Conservation (phyloP, 225 moss, liverwort and hornwort genomes). For the Neckera pumila region DNA sequence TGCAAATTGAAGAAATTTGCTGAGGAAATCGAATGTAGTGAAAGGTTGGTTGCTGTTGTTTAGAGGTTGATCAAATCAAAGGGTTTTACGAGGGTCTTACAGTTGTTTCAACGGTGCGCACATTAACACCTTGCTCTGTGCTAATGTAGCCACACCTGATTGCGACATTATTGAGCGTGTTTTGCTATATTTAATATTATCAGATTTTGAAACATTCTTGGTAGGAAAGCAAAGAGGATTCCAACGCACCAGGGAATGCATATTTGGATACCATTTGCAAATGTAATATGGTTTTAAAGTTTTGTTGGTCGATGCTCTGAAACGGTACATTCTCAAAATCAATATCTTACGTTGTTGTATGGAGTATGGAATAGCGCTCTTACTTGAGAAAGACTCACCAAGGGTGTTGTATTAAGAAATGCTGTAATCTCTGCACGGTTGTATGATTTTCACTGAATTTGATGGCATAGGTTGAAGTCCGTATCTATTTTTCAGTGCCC, state of each 20-base stretch:
- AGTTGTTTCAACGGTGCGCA: neutral
- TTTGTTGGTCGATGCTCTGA: neutral
- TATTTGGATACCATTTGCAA: neutral
- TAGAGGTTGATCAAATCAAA: neutral
- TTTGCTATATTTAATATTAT: neutral
- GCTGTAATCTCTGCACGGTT: neutral
- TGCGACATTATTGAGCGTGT: neutral
- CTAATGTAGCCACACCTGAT: neutral
- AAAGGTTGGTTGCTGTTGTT: neutral
- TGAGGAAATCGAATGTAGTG: neutral
- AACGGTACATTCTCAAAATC: neutral
- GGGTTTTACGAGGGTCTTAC: neutral
- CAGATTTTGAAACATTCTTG: neutral
- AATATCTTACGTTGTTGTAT: neutral
- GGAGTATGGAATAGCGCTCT: neutral
- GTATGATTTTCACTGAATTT: neutral
- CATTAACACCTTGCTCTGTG: neutral
- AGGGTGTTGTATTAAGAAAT: neutral
- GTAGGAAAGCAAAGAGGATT: neutral
- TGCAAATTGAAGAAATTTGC: neutral
- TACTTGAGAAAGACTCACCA: too few relatives aligned
- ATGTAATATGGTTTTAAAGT: neutral
- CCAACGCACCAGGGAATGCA: neutral
- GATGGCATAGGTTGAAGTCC: neutral
- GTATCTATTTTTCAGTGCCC: neutral